These are phyloP conservation scores for Cronartium quercuum DNA, from an alignment of 1,284 basidiomycete genomes.

Conservation along the genomic window DNA sequence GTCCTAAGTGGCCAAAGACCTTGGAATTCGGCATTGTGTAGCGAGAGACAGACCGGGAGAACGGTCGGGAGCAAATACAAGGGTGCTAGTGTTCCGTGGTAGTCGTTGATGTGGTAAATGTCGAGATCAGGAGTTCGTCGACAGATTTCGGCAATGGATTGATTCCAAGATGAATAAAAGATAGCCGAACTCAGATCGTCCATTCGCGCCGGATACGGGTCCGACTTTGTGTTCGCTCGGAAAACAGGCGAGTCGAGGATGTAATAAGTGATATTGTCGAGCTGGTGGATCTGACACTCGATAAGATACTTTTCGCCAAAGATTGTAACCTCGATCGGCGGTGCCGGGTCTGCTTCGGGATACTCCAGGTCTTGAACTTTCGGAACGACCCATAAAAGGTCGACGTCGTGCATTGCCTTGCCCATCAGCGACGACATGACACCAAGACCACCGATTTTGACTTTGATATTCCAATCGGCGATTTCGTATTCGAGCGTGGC, in stretches of 20 bases:
- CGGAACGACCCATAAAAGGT: constrained; percentile 82
- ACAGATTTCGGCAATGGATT: constrained; percentile 82
- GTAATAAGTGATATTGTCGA: constrained; percentile 89
- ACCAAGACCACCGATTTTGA: constrained; percentile 91
- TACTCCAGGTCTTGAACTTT: constrained; percentile 60
- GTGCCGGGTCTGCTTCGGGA: constrained; percentile 31
- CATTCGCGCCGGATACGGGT: constrained; percentile 91
- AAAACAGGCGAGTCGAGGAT: constrained; percentile 89
- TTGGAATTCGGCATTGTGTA: constrained; percentile 93
- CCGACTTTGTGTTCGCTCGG: constrained; percentile 85
- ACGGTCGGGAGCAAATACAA: constrained; percentile 85
- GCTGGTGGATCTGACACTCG: constrained; percentile 79
- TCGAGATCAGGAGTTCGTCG: constrained; percentile 75
- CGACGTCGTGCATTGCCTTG: constrained; percentile 91
- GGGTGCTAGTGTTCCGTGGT: constrained; percentile 80
- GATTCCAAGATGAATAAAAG: constrained; percentile 95
- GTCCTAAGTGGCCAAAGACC: constrained; percentile 88
- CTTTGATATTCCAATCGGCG: constrained; percentile 90
- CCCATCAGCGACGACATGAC: constrained; percentile 95
- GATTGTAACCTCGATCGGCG: constrained; percentile 84
- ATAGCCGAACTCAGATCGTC: constrained; percentile 89
- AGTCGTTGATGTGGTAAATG: constrained; percentile 77
- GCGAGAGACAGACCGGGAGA: constrained; percentile 77
- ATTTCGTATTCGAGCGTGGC: constrained; percentile 89
- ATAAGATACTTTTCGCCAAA: constrained; percentile 90